Base-by-base conservation (phyloP, 345 rosid species). In the Leavenworthia alabamica region DNA sequence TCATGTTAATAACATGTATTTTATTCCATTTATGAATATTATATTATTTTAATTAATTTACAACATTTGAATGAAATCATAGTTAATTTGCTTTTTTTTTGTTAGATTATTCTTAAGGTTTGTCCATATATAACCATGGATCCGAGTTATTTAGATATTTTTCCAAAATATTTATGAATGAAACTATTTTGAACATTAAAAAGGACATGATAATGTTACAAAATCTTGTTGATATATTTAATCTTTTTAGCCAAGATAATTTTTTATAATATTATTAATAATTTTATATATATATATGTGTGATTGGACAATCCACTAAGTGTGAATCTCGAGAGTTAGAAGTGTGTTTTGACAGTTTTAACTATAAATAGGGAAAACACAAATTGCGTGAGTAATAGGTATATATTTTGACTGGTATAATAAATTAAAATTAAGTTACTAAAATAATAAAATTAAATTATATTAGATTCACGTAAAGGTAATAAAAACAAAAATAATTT, bases 381-480 rank as follows among this genome's bases (percentile, higher is more conserved):
- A 50, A 50, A 59, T 59, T 32, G 66, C 73, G 46, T 50, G 66
- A 68, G 53, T 32, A 23, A 47, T 41, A 40, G 52, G 51, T 49
- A 0, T 49, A 0, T 49, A 41, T 14, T 68, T 50, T 68, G 66
- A 68, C 66, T 32, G 60, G 17, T 32, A n/a, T n/a, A 59, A 49
- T 32, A 22, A 33, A 42, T 41, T 31, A 54, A 42, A 68, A 33
- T 31, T 23, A 41, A 36, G 12, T 31, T 31, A 50, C 60, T 31
- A 11, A 29, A 49, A 22, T 12, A 58, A 57, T 7, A 47, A 36
- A 60, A 6, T 22, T 14, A 58, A 49, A 17, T 1, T 15, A 11
- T 32, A 61, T 19, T 40, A 54, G 56, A 27, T 69, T 69, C 62
- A 69, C 68, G 68, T 53, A 61, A 60, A 54, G 56, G 40, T 48